phyloP scores from a whole-genome alignment of 106 monocot species.

The Allium fistulosum region DNA sequence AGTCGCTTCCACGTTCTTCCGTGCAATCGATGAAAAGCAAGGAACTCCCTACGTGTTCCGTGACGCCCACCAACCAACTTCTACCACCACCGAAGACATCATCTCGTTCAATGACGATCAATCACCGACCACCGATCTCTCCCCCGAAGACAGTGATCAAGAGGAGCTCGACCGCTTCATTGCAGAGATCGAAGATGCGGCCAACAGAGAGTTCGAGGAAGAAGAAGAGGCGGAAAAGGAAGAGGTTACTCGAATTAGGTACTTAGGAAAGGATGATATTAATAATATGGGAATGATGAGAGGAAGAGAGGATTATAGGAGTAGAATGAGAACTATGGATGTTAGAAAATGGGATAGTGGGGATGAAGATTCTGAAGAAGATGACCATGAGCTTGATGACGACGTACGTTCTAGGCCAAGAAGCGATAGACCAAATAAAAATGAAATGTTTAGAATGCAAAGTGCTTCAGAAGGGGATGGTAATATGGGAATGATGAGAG shows the following conservation, averaged over 20 bases:
- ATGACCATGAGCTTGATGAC: conserved; percentile 16
- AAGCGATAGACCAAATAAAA: background rate
- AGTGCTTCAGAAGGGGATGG: background rate
- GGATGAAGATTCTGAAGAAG: conserved; percentile 49
- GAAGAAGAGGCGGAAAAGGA: conserved; percentile 93
- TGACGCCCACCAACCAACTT: conserved; percentile 18
- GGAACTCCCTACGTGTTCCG: conserved; percentile 91
- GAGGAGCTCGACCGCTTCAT: conserved; percentile 98
- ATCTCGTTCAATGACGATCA: conserved; percentile 17
- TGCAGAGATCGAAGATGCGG: conserved; percentile 87
- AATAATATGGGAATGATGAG: conserved; percentile 6
- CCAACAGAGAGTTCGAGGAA: conserved; percentile 76
- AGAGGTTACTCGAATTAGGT: conserved; percentile 59
- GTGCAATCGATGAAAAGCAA: conserved; percentile 95
- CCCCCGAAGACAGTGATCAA: conserved; percentile 86
- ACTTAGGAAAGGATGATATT: conserved; percentile 45
- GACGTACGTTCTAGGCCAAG: background rate
- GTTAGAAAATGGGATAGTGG: conserved; percentile 33
- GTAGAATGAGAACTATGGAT: conserved; percentile 20
- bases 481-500: conserved; percentile 8
- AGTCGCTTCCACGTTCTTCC: conserved; percentile 94
- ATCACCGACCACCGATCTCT: conserved; percentile 1
- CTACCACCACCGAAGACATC: conserved; percentile 6
- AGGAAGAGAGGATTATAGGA: conserved; percentile 32
- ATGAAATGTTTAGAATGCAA: background rate